Percentiles rank a stretch among this genome's conserved stretches.
These are phyloP conservation scores for Salvia splendens DNA, from an alignment of 257 asterid genomes.

Conservation along the genomic window DNA sequence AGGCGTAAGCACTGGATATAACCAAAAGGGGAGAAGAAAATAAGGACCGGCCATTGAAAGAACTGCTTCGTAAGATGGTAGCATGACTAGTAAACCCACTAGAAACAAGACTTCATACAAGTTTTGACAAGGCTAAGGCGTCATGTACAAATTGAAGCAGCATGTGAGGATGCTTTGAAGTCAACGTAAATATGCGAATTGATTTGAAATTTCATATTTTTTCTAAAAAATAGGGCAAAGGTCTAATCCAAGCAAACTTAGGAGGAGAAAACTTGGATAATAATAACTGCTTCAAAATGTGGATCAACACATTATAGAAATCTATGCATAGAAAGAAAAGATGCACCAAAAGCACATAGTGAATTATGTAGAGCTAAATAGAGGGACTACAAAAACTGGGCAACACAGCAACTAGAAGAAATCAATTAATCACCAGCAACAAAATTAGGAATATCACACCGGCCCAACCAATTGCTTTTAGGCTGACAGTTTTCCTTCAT, in stretches of 20 bases:
- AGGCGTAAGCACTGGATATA: slow-evolving; percentile 57
- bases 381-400: slow-evolving; percentile 31
- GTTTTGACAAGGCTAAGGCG: slow-evolving; percentile 3
- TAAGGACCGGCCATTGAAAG: slow-evolving; percentile 27
- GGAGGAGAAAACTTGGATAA: background rate
- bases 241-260: background rate
- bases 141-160: slow-evolving; percentile 16
- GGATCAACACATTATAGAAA: slow-evolving; percentile 17
- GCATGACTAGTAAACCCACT: slow-evolving; percentile 21
- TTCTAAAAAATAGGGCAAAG: background rate
- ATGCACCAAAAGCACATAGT: slow-evolving; percentile 19
- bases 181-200: slow-evolving; percentile 1
- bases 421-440: slow-evolving; percentile 85
- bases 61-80: slow-evolving; percentile 1
- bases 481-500: slow-evolving; percentile 95
- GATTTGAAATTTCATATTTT: background rate
- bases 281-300: slow-evolving; percentile 5
- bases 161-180: slow-evolving; percentile 9
- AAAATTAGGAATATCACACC: slow-evolving; percentile 77
- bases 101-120: slow-evolving; percentile 3
- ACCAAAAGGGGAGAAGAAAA: slow-evolving; percentile 31
- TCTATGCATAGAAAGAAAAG: slow-evolving; percentile 23
- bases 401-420: slow-evolving; percentile 53
- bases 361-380: slow-evolving; percentile 18
- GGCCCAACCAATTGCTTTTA: slow-evolving; percentile 95